A percentile compares a stretch with the other conserved stretches of the same genome.
Conservation (phyloP, 352 stramenopile species). For the Phytopythium kandeliae region DNA sequence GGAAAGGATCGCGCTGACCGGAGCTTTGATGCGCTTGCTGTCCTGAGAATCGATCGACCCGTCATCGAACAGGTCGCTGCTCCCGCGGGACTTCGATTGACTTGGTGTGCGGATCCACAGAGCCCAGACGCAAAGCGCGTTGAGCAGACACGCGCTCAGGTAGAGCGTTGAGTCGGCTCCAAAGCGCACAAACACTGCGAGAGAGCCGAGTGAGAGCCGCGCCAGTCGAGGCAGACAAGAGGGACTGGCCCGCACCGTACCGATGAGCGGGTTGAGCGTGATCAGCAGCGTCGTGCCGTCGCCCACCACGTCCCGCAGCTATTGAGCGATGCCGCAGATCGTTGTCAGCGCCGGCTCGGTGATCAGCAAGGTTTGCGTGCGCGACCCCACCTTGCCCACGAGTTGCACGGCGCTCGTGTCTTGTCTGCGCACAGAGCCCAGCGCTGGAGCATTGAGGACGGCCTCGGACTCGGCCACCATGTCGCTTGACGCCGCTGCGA, state of each 20-base stretch:
- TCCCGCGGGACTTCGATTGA: not conserved
- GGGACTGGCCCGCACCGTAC: constrained; percentile 9
- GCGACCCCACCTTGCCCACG: not conserved
- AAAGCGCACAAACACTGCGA: constrained; percentile 39
- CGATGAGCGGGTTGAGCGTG: constrained; percentile 34
- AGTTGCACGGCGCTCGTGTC: constrained; percentile 10
- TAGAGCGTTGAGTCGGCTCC: constrained; percentile 19
- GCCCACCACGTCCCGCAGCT: constrained; percentile 14
- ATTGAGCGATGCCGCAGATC: too few species aligned
- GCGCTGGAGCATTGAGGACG: not conserved
- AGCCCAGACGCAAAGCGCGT: constrained; percentile 31
- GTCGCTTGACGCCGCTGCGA: not conserved
- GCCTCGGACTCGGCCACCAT: too few species aligned
- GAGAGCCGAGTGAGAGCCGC: too few species aligned
- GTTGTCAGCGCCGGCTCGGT: too few species aligned
- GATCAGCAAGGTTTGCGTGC: too few species aligned
- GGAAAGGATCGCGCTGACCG: not conserved
- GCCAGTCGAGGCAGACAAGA: not conserved
- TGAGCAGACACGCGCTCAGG: constrained; percentile 27
- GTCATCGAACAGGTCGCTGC: too few species aligned
- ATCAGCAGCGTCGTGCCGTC: constrained; percentile 26
- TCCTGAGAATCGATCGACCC: not conserved
- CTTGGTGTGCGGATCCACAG: constrained; percentile 29
- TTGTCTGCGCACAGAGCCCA: not conserved
- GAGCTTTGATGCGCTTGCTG: not conserved